Evolutionary conservation across 768 basidiomycete species (phyloP).

Genomic region (Daedaleopsis sinensis): DNA sequence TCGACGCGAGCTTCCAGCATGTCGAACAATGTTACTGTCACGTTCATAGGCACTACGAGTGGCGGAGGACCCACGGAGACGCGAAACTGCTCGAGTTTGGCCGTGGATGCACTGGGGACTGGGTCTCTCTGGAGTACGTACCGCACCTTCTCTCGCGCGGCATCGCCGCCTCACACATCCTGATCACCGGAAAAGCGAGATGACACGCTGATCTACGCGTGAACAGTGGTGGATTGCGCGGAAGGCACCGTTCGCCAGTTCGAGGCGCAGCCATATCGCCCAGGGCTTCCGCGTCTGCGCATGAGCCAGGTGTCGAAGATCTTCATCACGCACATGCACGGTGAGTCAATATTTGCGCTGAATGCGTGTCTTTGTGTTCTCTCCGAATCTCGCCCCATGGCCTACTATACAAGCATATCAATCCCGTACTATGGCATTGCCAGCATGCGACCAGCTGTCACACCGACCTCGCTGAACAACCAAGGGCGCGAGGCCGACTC

Average conservation of each 20-base stretch:
- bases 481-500: too few relatives aligned
- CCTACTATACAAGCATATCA: not conserved
- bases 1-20: slow-evolving; percentile 11
- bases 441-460: too few relatives aligned
- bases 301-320: slow-evolving; percentile 60
- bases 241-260: slow-evolving; percentile 81
- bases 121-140: slow-evolving; percentile 70
- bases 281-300: slow-evolving; percentile 37
- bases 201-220: too few relatives aligned
- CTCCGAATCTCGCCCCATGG: not conserved
- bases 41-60: slow-evolving; percentile 75
- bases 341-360: slow-evolving; percentile 37
- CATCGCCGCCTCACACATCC: too few relatives aligned
- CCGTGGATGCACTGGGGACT: slow-evolving; percentile 57
- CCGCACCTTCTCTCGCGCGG: not conserved
- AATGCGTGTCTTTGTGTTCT: not conserved
- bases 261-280: slow-evolving; percentile 49
- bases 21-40: slow-evolving; percentile 51
- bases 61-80: slow-evolving; percentile 74
- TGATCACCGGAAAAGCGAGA: too few relatives aligned
- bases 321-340: slow-evolving; percentile 87
- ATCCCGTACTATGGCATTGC: not conserved
- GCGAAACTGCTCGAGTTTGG: slow-evolving; percentile 75
- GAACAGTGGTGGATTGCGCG: slow-evolving; percentile 79
- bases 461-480: too few relatives aligned